phyloP scores from a whole-genome alignment of 2,329 filamentous ascomycete species.

The Fusarium compactum region DNA sequence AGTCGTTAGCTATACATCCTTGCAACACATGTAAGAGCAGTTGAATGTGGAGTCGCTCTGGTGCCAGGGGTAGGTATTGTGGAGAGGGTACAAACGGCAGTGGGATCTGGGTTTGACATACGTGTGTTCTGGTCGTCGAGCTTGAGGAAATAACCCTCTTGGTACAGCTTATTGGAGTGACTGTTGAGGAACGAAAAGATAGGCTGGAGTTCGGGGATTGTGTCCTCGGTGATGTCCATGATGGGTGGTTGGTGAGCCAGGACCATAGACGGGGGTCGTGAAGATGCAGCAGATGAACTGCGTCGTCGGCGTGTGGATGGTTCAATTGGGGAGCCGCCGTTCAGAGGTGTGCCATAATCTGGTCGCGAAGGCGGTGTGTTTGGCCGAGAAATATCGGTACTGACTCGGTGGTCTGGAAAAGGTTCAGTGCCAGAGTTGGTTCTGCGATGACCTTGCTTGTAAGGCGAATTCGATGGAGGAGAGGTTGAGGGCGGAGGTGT shows the following conservation, averaged over 20 bases:
- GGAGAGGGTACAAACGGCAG: constrained; percentile 44
- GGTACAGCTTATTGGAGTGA: constrained; percentile 95
- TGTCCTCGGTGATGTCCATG: constrained; percentile 87
- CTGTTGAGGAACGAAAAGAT: constrained; percentile 95
- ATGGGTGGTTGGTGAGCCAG: constrained; percentile 86
- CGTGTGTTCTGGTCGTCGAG: constrained; percentile 93
- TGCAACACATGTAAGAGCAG: constrained; percentile 18
- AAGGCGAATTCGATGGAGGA: constrained; percentile 54
- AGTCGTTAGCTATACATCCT: constrained; percentile 36
- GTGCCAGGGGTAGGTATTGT: constrained; percentile 26
- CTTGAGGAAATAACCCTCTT: constrained; percentile 98
- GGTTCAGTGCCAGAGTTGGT: constrained; percentile 49
- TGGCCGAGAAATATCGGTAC: constrained; percentile 54
- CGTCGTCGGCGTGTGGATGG: constrained; percentile 60
- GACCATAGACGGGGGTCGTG: constrained; percentile 86
- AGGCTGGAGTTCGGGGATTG: constrained; percentile 90
- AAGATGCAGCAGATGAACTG: constrained; percentile 52
- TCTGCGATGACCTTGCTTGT: constrained; percentile 49
- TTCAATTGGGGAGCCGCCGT: constrained; percentile 58
- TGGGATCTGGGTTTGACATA: constrained; percentile 60
- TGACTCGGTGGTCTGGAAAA: constrained; percentile 52
- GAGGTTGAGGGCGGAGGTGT: constrained; percentile 60
- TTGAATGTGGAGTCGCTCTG: constrained; percentile 24
- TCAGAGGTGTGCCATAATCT: constrained; percentile 59
- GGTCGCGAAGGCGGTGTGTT: constrained; percentile 54